These are phyloP conservation scores for Nymphaea thermarum DNA, from an alignment of 164 flowering plant genomes.

Conservation along the genomic window DNA sequence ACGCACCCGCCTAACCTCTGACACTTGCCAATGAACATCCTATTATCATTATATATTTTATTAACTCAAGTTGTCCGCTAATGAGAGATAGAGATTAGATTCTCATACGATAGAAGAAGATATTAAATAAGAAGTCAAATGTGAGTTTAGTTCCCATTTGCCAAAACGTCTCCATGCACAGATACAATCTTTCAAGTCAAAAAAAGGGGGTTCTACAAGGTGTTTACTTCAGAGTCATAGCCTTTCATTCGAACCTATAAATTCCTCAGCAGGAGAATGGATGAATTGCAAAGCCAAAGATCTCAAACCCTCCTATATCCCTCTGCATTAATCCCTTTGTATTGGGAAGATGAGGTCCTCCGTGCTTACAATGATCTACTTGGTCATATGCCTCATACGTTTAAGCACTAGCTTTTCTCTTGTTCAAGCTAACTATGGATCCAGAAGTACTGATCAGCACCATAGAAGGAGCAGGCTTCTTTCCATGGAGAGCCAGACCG, in stretches of 20 bases:
- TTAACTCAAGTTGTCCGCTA: no score
- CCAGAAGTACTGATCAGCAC: neutral
- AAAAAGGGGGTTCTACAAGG: no score
- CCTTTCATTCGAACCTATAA: neutral
- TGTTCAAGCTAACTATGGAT: neutral
- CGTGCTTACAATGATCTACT: neutral
- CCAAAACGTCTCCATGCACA: no score
- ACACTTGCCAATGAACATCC: no score
- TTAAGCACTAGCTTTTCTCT: neutral
- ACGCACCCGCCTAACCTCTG: no score
- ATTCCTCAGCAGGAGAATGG: neutral
- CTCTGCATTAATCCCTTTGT: neutral
- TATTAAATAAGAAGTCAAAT: no score
- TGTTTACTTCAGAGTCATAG: neutral
- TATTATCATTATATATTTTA: no score
- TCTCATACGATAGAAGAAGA: no score
- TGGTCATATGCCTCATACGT: neutral
- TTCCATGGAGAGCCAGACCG: neutral
- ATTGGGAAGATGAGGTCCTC: neutral
- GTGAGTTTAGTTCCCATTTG: no score
- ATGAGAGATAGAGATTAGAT: no score
- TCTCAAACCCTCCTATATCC: neutral
- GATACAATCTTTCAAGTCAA: no score
- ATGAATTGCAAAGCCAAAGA: neutral
- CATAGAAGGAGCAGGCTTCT: neutral